These are phyloP conservation scores for Helotiales sp. DNA, from an alignment of 2,329 filamentous ascomycete species.

Conservation along the genomic window DNA sequence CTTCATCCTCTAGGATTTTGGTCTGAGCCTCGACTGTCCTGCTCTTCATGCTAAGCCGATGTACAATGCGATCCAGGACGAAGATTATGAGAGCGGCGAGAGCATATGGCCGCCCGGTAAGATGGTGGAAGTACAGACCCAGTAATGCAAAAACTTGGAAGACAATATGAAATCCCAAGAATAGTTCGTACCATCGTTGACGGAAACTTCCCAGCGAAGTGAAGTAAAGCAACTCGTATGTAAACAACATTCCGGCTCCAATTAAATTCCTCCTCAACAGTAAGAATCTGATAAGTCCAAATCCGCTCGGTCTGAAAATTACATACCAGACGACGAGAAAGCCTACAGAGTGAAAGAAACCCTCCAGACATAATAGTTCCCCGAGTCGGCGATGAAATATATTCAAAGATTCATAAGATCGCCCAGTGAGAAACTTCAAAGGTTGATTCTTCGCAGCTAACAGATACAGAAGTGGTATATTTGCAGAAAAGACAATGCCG, in stretches of 20 bases:
- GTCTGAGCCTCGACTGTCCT: constrained; percentile 54
- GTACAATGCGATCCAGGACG: constrained; percentile 60
- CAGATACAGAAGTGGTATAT: constrained; percentile 62
- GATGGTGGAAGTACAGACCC: constrained; percentile 65
- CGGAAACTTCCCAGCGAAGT: constrained; percentile 65
- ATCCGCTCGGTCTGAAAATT: constrained; percentile 54
- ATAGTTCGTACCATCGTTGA: constrained; percentile 65
- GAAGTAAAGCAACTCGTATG: constrained; percentile 66
- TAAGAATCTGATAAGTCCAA: constrained; percentile 56
- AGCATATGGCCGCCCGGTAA: constrained; percentile 57
- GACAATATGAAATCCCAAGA: constrained; percentile 61
- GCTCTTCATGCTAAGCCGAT: constrained; percentile 59
- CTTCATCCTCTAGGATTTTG: constrained; percentile 58
- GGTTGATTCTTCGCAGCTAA: constrained; percentile 71
- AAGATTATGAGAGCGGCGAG: constrained; percentile 59
- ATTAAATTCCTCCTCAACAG: constrained; percentile 56
- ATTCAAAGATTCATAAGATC: constrained; percentile 69
- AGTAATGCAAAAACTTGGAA: constrained; percentile 60
- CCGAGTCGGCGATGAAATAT: constrained; percentile 68
- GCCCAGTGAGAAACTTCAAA: constrained; percentile 62
- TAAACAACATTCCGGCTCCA: constrained; percentile 59
- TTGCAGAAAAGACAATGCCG: constrained; percentile 50
- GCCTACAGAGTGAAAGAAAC: constrained; percentile 58
- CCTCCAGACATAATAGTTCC: constrained; percentile 64
- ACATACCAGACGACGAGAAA: constrained; percentile 62